A percentile compares a stretch with the other conserved stretches of the same genome.
Evolutionary conservation across 2,329 filamentous ascomycete species (phyloP).

Genomic region (Emmonsia crescens): DNA sequence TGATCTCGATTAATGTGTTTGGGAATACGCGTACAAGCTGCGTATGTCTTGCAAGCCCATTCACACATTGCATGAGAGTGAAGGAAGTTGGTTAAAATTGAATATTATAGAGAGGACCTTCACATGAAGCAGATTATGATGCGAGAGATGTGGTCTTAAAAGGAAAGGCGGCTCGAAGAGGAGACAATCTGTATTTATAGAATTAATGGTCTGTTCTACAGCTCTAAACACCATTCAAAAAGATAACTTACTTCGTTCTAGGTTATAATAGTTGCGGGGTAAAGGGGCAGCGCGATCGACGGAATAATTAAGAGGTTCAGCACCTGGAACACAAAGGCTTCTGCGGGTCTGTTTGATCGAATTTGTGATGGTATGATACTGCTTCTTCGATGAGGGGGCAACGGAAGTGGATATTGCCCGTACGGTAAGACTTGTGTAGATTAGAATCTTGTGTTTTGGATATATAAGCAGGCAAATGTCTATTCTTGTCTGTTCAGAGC

Average conservation of each 20-base stretch:
- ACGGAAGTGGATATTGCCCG: constrained; percentile 5
- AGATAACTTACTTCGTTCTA: constrained; percentile 7
- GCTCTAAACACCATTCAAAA: constrained; percentile 5
- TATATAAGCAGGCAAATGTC: constrained; percentile 4
- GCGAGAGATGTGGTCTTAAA: constrained; percentile 8
- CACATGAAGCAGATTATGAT: no score
- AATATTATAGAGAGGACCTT: constrained; percentile 5
- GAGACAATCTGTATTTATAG: constrained; percentile 8
- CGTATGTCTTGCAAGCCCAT: constrained; percentile 8
- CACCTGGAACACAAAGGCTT: constrained; percentile 3
- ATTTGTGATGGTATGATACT: constrained; percentile 5
- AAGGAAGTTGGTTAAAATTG: constrained; percentile 5
- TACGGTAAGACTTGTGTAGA: constrained; percentile 1
- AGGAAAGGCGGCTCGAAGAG: constrained; percentile 6
- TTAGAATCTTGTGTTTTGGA: constrained; percentile 3
- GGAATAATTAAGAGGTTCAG: constrained; percentile 2
- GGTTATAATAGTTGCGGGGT: constrained; percentile 5
- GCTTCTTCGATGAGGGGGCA: constrained; percentile 3
- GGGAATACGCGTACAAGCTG: constrained; percentile 5
- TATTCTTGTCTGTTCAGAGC: constrained; percentile 4
- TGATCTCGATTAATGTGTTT: constrained; percentile 6
- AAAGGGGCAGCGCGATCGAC: constrained; percentile 1
- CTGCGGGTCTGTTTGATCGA: constrained; percentile 4
- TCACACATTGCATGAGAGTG: constrained; percentile 7
- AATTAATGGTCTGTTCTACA: constrained; percentile 7